Evolutionary conservation across 1,139 yeast species (phyloP).

Genomic region (Casaregolazyma lundiana): DNA sequence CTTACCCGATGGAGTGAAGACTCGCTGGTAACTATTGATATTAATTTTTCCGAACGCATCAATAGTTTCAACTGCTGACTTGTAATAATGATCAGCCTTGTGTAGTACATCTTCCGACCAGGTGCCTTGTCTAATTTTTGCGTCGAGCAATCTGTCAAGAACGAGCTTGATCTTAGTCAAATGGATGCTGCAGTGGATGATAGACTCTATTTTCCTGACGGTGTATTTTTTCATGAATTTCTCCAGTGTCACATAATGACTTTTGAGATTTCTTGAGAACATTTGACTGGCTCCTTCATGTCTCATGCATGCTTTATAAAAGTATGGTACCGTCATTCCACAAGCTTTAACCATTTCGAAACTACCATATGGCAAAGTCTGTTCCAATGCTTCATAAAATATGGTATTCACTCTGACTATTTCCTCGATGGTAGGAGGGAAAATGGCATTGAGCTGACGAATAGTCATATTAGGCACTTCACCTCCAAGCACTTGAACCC

Average conservation of each 20-base stretch:
- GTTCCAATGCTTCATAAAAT: conserved; percentile 65
- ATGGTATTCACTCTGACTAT: conserved; percentile 84
- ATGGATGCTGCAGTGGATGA: conserved; percentile 72
- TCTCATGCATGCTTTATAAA: conserved; percentile 85
- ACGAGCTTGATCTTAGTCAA: conserved; percentile 66
- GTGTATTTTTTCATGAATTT: conserved; percentile 43
- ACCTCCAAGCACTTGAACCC: conserved; percentile 62
- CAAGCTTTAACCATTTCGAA: conserved; percentile 74
- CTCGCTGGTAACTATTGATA: conserved; percentile 44
- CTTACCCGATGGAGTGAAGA: conserved; percentile 89
- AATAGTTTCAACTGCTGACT: conserved; percentile 58
- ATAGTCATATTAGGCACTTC: conserved; percentile 47
- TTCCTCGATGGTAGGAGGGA: conserved; percentile 95
- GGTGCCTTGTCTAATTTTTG: conserved; percentile 25
- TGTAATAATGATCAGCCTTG: conserved; percentile 43
- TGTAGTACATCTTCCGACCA: conserved; percentile 38
- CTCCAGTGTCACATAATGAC: conserved; percentile 19
- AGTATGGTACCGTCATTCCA: conserved; percentile 77
- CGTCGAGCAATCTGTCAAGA: conserved; percentile 50
- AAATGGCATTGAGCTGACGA: conserved; percentile 63
- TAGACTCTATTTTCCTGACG: conserved; percentile 41
- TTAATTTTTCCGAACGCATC: conserved; percentile 69
- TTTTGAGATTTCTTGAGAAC: conserved; percentile 41
- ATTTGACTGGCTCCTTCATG: conserved; percentile 86
- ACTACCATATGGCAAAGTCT: conserved; percentile 63